Evolutionary conservation across 2,329 filamentous ascomycete genomes (phyloP), one percentile per base, ranked within the genome.

Genomic region (Paecilomyces dactylethromorphus): DNA sequence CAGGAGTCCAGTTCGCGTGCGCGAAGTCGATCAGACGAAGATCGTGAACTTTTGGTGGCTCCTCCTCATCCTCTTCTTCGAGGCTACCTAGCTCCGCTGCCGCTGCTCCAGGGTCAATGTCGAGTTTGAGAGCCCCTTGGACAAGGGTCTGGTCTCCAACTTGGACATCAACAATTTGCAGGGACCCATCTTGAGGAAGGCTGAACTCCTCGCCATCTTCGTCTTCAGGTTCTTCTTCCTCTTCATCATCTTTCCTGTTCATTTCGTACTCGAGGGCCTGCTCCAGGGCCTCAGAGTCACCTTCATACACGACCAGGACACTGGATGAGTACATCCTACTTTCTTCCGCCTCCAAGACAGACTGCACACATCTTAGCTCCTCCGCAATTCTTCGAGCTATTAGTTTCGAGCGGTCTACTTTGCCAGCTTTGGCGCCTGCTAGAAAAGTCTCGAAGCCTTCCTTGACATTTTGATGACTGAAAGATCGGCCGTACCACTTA

Each of bases 11-110:
- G 55, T 81, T 78, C 11, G 94, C 94, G 74, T 99, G 94, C 1
- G 94, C 94, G 81, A 99, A 99, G 73, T 99, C 94, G 66, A 99
- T 99, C 63, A 99, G 81, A 70, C 93, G 94, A 55, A 97, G 81
- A 12, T 86, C 83, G 68, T 88, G 91, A 51, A 96, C 84, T 66
- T 87, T 87, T 0, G 88, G 88, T 11, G 73, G 69, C 60, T 77
- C 73, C 58, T 80, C 74, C 56, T 83, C 79, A 2, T 85, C 82
- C 1, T 86, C 82, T 0, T 85, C 82, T 1, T 78, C 79, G 0
- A 80, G 78, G 1, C 80, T 78, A 1, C 79, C 79, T 0, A 78
- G 78, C 1, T 82, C 75, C 76, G 74, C 21, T 74, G 74, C 54
- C 10, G 76, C 72, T 3, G 68, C 71, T 55, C 73, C 66, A 7